A percentile compares a stretch with the other conserved stretches of the same genome.
phyloP scores from a whole-genome alignment of 164 flowering plant species.

The Kalanchoe fedtschenkoi region DNA sequence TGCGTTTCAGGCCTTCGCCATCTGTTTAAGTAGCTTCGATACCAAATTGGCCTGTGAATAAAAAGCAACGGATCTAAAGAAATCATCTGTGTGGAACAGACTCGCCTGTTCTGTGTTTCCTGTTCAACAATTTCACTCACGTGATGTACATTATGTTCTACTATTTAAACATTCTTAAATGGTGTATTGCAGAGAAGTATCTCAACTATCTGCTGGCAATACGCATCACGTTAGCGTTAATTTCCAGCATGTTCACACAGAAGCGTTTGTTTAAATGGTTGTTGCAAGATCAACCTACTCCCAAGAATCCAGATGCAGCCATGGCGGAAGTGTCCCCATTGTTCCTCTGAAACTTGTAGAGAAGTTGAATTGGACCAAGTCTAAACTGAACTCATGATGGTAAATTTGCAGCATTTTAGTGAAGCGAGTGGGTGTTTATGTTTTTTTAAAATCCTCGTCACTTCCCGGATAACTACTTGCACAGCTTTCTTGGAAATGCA shows the following conservation, averaged over 20 bases:
- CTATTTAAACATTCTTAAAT: background rate
- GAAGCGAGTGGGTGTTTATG: too few species aligned
- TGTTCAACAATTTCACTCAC: background rate
- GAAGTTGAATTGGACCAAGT: too few species aligned
- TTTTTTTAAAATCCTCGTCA: background rate
- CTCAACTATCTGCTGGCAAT: background rate
- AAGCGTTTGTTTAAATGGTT: too few species aligned
- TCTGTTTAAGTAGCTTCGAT: constrained; percentile 6
- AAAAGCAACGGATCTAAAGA: background rate
- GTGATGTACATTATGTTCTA: background rate
- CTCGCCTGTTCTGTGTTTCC: background rate
- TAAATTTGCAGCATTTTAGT: too few species aligned
- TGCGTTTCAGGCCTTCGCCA: constrained; percentile 4
- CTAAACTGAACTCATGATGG: too few species aligned
- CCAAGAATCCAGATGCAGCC: too few species aligned
- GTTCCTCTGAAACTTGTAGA: too few species aligned
- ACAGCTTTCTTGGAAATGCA: background rate
- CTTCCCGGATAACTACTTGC: background rate
- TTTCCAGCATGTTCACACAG: too few species aligned
- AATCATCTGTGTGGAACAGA: background rate
- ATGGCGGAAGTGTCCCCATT: too few species aligned
- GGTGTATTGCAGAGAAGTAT: background rate
- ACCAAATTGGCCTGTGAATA: constrained; percentile 8
- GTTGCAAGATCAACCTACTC: too few species aligned
- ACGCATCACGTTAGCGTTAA: background rate